A percentile compares a stretch with the other conserved stretches of the same genome.
phyloP scores from a whole-genome alignment of 2,329 filamentous ascomycete species.

The Blastomyces gilchristii region DNA sequence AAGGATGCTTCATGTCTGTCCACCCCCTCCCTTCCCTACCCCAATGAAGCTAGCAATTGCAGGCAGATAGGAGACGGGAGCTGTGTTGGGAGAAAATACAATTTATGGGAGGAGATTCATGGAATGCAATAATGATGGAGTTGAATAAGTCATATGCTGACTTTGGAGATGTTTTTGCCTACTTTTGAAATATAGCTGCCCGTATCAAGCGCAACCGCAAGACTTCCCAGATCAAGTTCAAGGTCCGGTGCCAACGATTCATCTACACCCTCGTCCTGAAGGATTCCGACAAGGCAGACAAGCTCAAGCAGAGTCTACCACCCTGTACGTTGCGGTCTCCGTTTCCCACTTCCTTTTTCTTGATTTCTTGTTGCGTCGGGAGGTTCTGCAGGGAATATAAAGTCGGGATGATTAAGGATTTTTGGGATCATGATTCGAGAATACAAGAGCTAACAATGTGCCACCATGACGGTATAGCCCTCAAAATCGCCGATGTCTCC shows the following conservation, averaged over 20 bases:
- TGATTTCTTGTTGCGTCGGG: background rate
- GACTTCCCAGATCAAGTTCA: slow-evolving; percentile 96
- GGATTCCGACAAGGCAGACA: slow-evolving; percentile 98
- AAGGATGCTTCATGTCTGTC: slow-evolving; percentile 96
- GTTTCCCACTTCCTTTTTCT: background rate
- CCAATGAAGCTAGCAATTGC: background rate
- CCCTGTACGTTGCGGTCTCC: slow-evolving; percentile 60
- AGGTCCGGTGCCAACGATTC: slow-evolving; percentile 95
- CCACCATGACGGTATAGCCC: slow-evolving; percentile 23
- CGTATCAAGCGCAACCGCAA: slow-evolving; percentile 94
- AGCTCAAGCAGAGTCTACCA: slow-evolving; percentile 98
- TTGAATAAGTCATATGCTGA: background rate
- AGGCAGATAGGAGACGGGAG: background rate
- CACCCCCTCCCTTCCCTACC: slow-evolving; percentile 10
- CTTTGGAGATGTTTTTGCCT: background rate
- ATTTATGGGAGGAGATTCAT: background rate
- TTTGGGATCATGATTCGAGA: background rate
- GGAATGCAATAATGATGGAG: background rate
- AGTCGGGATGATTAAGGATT: background rate
- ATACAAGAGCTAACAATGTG: background rate
- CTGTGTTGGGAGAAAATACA: background rate
- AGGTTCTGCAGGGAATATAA: background rate
- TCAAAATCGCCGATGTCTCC: slow-evolving; percentile 38
- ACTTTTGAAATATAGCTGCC: slow-evolving; percentile 49
- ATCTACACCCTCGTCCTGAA: slow-evolving; percentile 98